phyloP scores from a whole-genome alignment of 2,329 filamentous ascomycete genomes.

The Lachnellula cervina region DNA sequence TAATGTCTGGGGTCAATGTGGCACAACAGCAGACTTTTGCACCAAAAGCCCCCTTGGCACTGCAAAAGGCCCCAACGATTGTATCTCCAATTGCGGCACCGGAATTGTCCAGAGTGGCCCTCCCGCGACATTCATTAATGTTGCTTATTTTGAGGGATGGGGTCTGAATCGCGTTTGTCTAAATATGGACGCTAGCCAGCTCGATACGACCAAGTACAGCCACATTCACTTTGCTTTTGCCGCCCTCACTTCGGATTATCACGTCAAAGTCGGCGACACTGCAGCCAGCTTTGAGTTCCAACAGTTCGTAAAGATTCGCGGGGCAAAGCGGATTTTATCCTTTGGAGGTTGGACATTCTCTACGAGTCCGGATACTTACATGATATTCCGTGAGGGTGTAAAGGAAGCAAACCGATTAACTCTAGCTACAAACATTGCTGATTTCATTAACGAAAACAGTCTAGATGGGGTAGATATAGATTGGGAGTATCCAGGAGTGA shows the following conservation, averaged over 20 bases:
- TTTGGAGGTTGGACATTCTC: slow-evolving; percentile 43
- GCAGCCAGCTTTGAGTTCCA: slow-evolving; percentile 29
- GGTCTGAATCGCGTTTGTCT: slow-evolving; percentile 30
- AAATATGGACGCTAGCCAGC: slow-evolving; percentile 20
- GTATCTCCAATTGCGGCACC: slow-evolving; percentile 41
- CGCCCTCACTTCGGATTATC: slow-evolving; percentile 30
- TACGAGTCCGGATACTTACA: slow-evolving; percentile 34
- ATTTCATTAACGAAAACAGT: slow-evolving; percentile 32
- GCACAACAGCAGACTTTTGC: slow-evolving; percentile 35
- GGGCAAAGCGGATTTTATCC: slow-evolving; percentile 38
- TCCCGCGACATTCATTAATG: slow-evolving; percentile 17
- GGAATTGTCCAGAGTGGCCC: slow-evolving; percentile 27
- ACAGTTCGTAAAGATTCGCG: slow-evolving; percentile 29
- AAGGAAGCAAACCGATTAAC: slow-evolving; percentile 31
- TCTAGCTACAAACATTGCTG: slow-evolving; percentile 31
- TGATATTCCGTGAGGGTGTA: slow-evolving; percentile 36
- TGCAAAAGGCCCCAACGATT: slow-evolving; percentile 30
- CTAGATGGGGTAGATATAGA: slow-evolving; percentile 34
- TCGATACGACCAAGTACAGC: slow-evolving; percentile 24
- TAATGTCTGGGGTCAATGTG: slow-evolving; percentile 37
- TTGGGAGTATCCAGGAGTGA: slow-evolving; percentile 33
- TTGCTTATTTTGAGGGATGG: slow-evolving; percentile 35
- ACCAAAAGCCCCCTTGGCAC: slow-evolving; percentile 36
- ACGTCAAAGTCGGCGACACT: slow-evolving; percentile 27
- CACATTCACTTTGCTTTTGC: slow-evolving; percentile 36